phyloP scores from a whole-genome alignment of 441 rosid genomes.

The Rhodomyrtus psidioides region DNA sequence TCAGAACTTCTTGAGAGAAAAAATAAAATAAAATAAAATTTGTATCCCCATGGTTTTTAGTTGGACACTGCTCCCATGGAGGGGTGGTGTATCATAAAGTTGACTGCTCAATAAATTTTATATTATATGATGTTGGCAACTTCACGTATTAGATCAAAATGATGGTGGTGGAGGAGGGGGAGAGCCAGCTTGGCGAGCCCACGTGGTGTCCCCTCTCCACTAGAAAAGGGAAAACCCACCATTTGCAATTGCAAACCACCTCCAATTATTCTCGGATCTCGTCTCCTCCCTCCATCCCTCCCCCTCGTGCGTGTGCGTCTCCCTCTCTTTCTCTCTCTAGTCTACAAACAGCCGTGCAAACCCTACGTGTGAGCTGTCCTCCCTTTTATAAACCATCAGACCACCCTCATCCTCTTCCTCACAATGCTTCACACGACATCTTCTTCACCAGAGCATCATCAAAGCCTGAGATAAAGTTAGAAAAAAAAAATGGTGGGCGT shows the following conservation, averaged over 20 bases:
- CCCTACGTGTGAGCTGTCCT: not conserved
- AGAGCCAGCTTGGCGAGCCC: constrained; percentile 21
- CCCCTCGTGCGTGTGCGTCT: constrained; percentile 6
- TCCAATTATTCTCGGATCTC: constrained; percentile 23
- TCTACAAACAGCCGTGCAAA: not conserved
- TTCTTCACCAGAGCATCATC: not conserved
- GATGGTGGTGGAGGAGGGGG: no score
- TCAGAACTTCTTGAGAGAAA: no score
- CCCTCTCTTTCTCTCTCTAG: not conserved
- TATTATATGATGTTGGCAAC: not conserved
- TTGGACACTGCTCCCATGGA: not conserved
- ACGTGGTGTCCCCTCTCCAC: constrained; percentile 32
- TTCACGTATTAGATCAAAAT: not conserved
- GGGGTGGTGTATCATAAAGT: not conserved
- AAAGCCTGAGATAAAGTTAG: not conserved
- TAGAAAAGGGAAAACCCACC: constrained; percentile 8
- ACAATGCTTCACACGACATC: not conserved
- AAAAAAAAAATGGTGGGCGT: constrained; percentile 39
- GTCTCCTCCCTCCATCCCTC: not conserved
- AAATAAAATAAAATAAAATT: no score
- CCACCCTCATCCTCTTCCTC: not conserved
- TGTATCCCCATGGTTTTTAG: no score
- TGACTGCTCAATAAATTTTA: not conserved
- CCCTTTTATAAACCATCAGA: not conserved
- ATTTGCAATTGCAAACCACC: not conserved